Conservation (phyloP, 768 basidiomycete species). For the Auricularia cornea region DNA sequence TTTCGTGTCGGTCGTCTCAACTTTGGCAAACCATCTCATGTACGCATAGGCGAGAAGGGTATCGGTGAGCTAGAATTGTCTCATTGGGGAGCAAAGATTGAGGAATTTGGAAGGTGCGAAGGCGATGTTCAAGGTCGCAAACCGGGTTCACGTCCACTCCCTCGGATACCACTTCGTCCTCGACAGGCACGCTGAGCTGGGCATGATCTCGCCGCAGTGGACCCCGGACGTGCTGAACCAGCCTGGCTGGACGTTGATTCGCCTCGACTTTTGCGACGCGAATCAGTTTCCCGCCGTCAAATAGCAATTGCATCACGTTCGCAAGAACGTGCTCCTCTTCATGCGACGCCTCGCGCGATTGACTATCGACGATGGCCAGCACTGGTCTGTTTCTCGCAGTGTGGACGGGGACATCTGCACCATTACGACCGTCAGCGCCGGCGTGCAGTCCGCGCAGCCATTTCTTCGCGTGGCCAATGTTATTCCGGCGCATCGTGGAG, state of each 20-base stretch:
- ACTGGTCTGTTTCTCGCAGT: too few species aligned
- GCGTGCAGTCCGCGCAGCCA: neutral
- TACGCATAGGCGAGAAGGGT: conserved; percentile 24
- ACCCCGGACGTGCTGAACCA: neutral
- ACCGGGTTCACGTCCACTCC: conserved; percentile 16
- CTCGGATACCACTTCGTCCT: conserved; percentile 15
- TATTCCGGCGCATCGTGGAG: neutral
- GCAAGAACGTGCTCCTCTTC: conserved; percentile 18
- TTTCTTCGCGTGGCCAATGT: neutral
- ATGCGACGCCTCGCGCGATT: neutral
- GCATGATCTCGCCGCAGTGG: conserved; percentile 19
- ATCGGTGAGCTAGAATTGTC: conserved; percentile 11
- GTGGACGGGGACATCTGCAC: neutral
- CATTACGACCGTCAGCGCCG: neutral
- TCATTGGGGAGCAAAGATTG: neutral
- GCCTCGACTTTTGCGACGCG: conserved; percentile 9
- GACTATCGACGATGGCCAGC: neutral
- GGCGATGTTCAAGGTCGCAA: conserved; percentile 21
- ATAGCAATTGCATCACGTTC: conserved; percentile 9
- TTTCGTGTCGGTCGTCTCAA: too few species aligned
- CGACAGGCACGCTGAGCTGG: conserved; percentile 10
- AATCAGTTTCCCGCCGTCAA: conserved; percentile 6
- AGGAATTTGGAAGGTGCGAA: conserved; percentile 14
- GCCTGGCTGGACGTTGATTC: conserved; percentile 18
- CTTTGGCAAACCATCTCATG: too few species aligned